These are phyloP conservation scores for Nasturtium officinale DNA, from an alignment of 345 rosid species.

Conservation along the genomic window DNA sequence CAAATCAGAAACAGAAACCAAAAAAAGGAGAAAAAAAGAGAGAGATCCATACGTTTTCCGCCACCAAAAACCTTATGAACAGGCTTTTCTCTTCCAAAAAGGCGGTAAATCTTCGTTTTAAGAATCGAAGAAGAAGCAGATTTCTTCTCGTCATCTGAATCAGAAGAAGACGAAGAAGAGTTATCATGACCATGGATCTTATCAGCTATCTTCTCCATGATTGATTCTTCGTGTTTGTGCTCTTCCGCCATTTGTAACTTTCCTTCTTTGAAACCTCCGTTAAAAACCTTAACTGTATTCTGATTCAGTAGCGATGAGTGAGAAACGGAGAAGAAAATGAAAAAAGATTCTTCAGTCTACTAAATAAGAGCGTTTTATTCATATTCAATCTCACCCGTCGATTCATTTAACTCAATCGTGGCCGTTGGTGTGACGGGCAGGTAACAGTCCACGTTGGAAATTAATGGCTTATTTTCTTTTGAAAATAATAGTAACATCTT, in stretches of 20 bases:
- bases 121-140: slow-evolving; percentile 28
- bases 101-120: slow-evolving; percentile 55
- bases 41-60: slow-evolving; percentile 51
- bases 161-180: slow-evolving; percentile 46
- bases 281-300: slow-evolving; percentile 23
- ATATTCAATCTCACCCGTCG: slow-evolving; percentile 38
- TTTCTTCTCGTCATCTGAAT: slow-evolving; percentile 48
- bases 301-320: slow-evolving; percentile 27
- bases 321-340: slow-evolving; percentile 39
- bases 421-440: slow-evolving; percentile 28
- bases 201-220: slow-evolving; percentile 48
- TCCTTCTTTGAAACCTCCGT: slow-evolving; percentile 37
- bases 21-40: not conserved
- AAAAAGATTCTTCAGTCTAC: not conserved
- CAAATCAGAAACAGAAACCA: not conserved
- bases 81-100: slow-evolving; percentile 74
- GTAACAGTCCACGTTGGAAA: slow-evolving; percentile 14
- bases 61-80: slow-evolving; percentile 47
- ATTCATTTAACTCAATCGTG: not conserved
- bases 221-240: slow-evolving; percentile 43
- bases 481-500: slow-evolving; percentile 11
- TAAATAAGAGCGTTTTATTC: slow-evolving; percentile 24
- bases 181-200: slow-evolving; percentile 49
- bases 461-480: not conserved
- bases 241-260: slow-evolving; percentile 42